Evolutionary conservation across 345 rosid genomes (phyloP), one percentile per base, ranked within the genome.

Genomic region (Physaria fendleri): DNA sequence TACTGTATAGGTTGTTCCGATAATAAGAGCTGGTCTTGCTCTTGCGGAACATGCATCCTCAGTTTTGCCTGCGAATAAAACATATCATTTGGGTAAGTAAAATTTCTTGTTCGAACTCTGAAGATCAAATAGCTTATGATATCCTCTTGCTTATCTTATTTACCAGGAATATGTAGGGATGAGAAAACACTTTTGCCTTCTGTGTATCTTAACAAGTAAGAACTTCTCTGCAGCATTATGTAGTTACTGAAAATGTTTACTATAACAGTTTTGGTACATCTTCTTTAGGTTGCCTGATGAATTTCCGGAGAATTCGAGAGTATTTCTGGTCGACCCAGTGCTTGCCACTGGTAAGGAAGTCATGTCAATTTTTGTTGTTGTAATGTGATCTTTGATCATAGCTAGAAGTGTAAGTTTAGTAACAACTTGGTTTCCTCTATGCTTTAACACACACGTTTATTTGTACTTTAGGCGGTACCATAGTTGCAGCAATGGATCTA

Each of bases 11-110:
- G 83, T 92, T 75, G 71, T 86, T 84, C 95, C 96, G 9, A 84
- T 92, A 27, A 66, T 92, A 62, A 83, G 98, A 81, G 96, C 93
- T 72, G 95, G 93, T 65, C 98, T 86, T 70, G 93, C 93, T 64
- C 91, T 92, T 69, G 90, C 80, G 13, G 96, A 92, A 69, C 84
- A 88, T 33, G 95, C 95, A 35, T 73, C 98, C 35, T 74, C 90
- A 22, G 80, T 92, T 68, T 82, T 92, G 66, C 96, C 96, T 0
- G 88, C 96, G 0, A 88, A 77, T 21, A 85, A 81, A 73, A 80
- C 87, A 2, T 88, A 88, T 71, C 96, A 88, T 76, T 66, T 92
- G 62, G 98, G 96, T 92, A 51, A 66, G 56, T 21, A n/a, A n/a
- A 6, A 0, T 32, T 32, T 32, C 35, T 32, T 32, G 35, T 32